phyloP scores from a whole-genome alignment of 768 basidiomycete genomes.

The Boletus coccyginus region DNA sequence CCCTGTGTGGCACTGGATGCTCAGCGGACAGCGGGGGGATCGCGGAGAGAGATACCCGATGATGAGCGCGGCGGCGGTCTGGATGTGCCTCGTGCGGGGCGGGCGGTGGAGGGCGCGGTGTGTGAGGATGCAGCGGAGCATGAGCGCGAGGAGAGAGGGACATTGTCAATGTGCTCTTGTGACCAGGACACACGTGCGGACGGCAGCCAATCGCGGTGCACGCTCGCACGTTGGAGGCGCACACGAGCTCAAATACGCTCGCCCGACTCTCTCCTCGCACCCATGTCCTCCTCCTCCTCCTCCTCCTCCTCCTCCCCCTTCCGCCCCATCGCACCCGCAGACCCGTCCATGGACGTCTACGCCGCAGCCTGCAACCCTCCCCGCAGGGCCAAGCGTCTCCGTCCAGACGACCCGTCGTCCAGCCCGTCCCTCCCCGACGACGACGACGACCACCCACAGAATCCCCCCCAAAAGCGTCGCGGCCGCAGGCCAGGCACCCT shows the following conservation, averaged over 20 bases:
- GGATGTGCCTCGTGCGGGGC: conserved; percentile 37
- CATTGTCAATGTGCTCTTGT: no score
- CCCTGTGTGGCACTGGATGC: conserved; percentile 50
- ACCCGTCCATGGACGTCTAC: conserved; percentile 30
- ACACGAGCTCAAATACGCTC: no score
- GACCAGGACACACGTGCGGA: conserved; percentile 20
- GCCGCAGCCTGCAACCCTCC: conserved; percentile 42
- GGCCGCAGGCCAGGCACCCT: conserved; percentile 69
- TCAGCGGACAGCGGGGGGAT: neutral
- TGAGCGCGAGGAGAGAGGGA: neutral
- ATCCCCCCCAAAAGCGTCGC: conserved; percentile 52
- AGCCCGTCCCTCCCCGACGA: conserved; percentile 21
- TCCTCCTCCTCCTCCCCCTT: conserved; percentile 24
- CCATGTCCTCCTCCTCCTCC: conserved; percentile 13
- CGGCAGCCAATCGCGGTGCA: neutral
- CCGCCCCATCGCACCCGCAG: conserved; percentile 24
- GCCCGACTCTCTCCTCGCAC: neutral
- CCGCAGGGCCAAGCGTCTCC: conserved; percentile 43
- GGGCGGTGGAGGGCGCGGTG: no score
- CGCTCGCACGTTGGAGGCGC: no score
- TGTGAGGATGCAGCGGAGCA: conserved; percentile 17
- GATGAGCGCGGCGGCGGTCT: conserved; percentile 70
- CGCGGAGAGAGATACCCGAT: conserved; percentile 55
- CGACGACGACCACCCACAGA: conserved; percentile 24
- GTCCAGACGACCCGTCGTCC: conserved; percentile 17